phyloP scores from a whole-genome alignment of 169 alveolate genomes.

The Babesia caballi region DNA sequence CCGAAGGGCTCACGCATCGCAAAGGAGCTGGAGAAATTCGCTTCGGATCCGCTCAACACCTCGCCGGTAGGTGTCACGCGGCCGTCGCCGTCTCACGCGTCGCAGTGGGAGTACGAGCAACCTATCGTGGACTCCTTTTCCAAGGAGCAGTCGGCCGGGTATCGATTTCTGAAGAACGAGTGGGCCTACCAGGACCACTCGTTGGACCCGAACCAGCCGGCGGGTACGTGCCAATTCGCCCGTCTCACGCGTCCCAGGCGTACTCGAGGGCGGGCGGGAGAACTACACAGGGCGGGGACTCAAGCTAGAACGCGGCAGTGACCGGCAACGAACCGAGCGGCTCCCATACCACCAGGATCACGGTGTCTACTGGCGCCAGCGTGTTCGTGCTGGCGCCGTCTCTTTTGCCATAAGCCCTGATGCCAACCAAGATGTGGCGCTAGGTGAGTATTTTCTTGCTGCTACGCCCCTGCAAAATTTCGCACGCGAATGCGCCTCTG shows the following conservation, averaged over 20 bases:
- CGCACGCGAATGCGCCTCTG: not conserved
- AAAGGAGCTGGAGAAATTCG: conserved; percentile 19
- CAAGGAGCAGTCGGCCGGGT: conserved; percentile 54
- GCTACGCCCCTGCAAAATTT: too few species aligned
- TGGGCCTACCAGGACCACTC: conserved; percentile 77
- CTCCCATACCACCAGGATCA: conserved; percentile 73
- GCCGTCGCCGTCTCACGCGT: conserved; percentile 17
- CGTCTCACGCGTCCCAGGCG: conserved; percentile 13
- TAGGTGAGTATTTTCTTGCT: conserved; percentile 20
- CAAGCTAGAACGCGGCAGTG: conserved; percentile 66
- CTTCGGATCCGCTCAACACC: conserved; percentile 46
- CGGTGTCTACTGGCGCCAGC: conserved; percentile 70
- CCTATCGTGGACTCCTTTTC: conserved; percentile 65
- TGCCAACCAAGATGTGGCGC: conserved; percentile 66
- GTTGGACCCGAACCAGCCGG: conserved; percentile 67
- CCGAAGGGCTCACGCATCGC: conserved; percentile 56
- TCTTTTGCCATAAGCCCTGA: conserved; percentile 69
- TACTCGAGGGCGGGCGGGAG: conserved; percentile 74
- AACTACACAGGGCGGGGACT: conserved; percentile 78
- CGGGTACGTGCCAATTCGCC: conserved; percentile 38
- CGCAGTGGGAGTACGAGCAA: conserved; percentile 72
- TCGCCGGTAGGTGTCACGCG: conserved; percentile 52
- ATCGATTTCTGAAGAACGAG: conserved; percentile 68
- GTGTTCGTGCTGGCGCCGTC: conserved; percentile 57
- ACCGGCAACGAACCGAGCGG: conserved; percentile 70